A percentile compares a stretch with the other conserved stretches of the same genome.
These are phyloP conservation scores for Cytospora leucostoma DNA, from an alignment of 2,329 filamentous ascomycete species.

Conservation along the genomic window DNA sequence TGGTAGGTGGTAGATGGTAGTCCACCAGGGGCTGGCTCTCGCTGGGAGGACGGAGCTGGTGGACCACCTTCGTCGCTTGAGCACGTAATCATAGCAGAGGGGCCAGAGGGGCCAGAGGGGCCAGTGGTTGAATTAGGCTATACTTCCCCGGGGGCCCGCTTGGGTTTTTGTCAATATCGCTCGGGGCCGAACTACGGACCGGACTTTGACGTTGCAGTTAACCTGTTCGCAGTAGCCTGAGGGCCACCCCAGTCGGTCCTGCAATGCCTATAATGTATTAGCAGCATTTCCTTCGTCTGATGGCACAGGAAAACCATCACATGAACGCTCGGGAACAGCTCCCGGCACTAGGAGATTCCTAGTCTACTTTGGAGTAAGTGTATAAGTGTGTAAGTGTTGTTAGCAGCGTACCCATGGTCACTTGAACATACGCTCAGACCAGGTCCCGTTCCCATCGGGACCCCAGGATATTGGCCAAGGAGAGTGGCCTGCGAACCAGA, in stretches of 20 bases:
- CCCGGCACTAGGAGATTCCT: too few relatives aligned
- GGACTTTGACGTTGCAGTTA: not conserved
- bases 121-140: not conserved
- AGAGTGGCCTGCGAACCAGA: not conserved
- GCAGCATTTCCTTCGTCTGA: not conserved
- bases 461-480: not conserved
- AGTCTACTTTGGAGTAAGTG: too few relatives aligned
- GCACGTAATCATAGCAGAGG: not conserved
- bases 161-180: not conserved
- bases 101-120: not conserved
- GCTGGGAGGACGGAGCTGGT: too few relatives aligned
- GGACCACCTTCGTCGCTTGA: not conserved
- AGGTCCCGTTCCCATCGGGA: not conserved
- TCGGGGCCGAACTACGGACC: not conserved
- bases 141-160: not conserved
- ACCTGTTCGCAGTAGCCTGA: not conserved
- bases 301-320: not conserved
- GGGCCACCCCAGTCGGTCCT: too few relatives aligned
- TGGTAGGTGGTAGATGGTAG: too few relatives aligned
- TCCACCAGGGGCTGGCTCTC: too few relatives aligned
- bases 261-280: not conserved
- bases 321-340: not conserved
- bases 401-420: not conserved
- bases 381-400: too few relatives aligned
- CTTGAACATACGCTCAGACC: not conserved